Percentiles rank a stretch among this genome's conserved stretches.
Conservation (phyloP, 2,329 filamentous ascomycete genomes). For the Fusarium setosum region DNA sequence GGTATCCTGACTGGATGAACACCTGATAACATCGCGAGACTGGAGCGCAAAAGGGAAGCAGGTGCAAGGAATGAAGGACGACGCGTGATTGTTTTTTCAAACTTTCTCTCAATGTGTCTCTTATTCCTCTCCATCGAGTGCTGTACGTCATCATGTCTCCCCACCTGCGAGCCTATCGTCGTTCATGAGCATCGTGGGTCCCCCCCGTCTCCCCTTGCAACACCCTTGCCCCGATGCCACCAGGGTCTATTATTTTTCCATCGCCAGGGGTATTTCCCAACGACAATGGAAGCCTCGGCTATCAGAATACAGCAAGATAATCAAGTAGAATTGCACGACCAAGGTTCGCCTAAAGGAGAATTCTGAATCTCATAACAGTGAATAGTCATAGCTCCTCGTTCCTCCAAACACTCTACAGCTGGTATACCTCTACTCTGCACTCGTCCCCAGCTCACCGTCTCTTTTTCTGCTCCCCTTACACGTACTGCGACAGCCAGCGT, state of each 20-base stretch:
- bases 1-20: slow-evolving; percentile 11
- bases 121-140: neutral
- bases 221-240: slow-evolving; percentile 22
- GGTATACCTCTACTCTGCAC: slow-evolving; percentile 36
- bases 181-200: slow-evolving; percentile 21
- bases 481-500: slow-evolving; percentile 92
- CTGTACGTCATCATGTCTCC: slow-evolving; percentile 17
- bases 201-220: slow-evolving; percentile 16
- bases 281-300: slow-evolving; percentile 1
- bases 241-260: slow-evolving; percentile 22
- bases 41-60: neutral
- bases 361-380: slow-evolving; percentile 48
- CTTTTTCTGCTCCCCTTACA: slow-evolving; percentile 63
- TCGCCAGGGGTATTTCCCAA: slow-evolving; percentile 7
- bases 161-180: neutral
- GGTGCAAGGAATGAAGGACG: slow-evolving; percentile 1
- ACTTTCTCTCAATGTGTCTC: slow-evolving; percentile 4
- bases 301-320: slow-evolving; percentile 20
- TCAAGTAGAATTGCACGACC: slow-evolving; percentile 48
- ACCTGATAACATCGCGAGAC: slow-evolving; percentile 26
- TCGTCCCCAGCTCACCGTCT: slow-evolving; percentile 8
- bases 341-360: slow-evolving; percentile 50
- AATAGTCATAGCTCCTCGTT: slow-evolving; percentile 34
- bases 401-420: slow-evolving; percentile 27
- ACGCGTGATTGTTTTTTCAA: neutral